Conservation (phyloP, 805 yeast species). For the Saturnispora hagleri region DNA sequence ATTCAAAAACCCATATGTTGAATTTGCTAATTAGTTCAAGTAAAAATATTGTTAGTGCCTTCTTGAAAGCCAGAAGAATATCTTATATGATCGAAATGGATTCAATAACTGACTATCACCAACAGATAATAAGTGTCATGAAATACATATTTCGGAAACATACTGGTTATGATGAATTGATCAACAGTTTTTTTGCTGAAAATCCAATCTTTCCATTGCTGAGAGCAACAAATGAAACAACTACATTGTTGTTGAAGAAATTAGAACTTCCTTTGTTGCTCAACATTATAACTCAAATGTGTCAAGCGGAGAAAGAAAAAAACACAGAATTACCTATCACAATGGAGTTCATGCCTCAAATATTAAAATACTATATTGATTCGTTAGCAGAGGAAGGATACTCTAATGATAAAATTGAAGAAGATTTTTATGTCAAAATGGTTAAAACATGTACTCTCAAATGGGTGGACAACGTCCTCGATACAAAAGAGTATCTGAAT, state of each 20-base stretch:
- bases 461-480: constrained; percentile 13
- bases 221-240: constrained; percentile 12
- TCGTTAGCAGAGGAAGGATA: constrained; percentile 14
- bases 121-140: constrained; percentile 4
- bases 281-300: constrained; percentile 2
- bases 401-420: constrained; percentile 2
- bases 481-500: constrained; percentile 13
- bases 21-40: not conserved
- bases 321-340: constrained; percentile 11
- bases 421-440: constrained; percentile 18
- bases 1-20: constrained; percentile 5
- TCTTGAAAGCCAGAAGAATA: not conserved
- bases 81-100: constrained; percentile 4
- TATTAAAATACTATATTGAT: constrained; percentile 18
- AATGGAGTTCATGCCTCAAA: constrained; percentile 20
- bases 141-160: constrained; percentile 8
- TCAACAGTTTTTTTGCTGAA: constrained; percentile 18
- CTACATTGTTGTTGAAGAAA: not conserved
- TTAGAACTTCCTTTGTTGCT: not conserved
- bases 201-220: constrained; percentile 24
- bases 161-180: constrained; percentile 2
- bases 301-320: not conserved
- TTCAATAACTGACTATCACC: constrained; percentile 4
- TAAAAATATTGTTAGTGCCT: not conserved
- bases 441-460: constrained; percentile 15